Percentiles rank a stretch among this genome's conserved stretches.
Conservation (phyloP, 2,329 filamentous ascomycete genomes). For the Penicillium sp. region DNA sequence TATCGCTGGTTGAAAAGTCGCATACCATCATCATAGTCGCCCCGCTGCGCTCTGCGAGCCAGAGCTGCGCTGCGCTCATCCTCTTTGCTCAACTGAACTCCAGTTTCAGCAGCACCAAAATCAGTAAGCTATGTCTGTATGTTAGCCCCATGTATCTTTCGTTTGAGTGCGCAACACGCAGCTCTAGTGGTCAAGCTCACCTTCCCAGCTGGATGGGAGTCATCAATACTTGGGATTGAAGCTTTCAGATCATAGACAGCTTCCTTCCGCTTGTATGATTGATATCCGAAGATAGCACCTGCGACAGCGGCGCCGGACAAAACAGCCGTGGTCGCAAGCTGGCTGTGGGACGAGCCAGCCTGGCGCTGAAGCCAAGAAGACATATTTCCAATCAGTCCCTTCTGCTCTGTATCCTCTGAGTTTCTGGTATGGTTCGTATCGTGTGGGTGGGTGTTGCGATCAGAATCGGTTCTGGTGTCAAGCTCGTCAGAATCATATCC, state of each 20-base stretch:
- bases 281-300: constrained; percentile 59
- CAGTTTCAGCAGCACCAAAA: constrained; percentile 45
- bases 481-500: constrained; percentile 30
- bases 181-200: constrained; percentile 33
- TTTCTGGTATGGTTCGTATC: constrained; percentile 2
- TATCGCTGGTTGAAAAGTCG: neutral
- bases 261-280: constrained; percentile 57
- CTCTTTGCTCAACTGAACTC: constrained; percentile 47
- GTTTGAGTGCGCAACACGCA: neutral
- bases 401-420: constrained; percentile 1
- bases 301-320: constrained; percentile 47
- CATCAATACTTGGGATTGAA: constrained; percentile 60
- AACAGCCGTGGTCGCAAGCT: constrained; percentile 47
- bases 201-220: constrained; percentile 53
- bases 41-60: constrained; percentile 61
- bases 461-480: constrained; percentile 23
- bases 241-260: constrained; percentile 61
- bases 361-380: constrained; percentile 49
- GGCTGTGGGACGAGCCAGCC: constrained; percentile 42
- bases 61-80: constrained; percentile 61
- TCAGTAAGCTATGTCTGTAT: constrained; percentile 50
- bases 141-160: constrained; percentile 34
- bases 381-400: constrained; percentile 34
- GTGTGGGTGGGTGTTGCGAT: constrained; percentile 11
- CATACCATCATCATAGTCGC: constrained; percentile 65